Evolutionary conservation across 2,329 filamentous ascomycete genomes (phyloP).

Genomic region (Coniochaeta hoffmannii): DNA sequence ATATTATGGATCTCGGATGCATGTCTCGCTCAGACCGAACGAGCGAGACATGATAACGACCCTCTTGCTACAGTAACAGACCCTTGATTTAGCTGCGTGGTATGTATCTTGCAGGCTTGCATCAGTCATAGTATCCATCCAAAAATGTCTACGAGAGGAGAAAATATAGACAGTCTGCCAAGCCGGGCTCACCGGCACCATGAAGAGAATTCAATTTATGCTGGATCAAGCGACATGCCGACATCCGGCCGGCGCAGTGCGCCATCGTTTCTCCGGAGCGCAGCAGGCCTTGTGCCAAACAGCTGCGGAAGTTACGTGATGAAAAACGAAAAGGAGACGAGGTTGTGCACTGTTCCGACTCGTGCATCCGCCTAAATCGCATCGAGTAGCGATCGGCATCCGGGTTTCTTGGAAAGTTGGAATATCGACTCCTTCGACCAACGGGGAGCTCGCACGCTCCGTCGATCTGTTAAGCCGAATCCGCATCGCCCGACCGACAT

Average conservation of each 20-base stretch:
- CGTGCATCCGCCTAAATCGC: not conserved
- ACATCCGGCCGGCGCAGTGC: not conserved
- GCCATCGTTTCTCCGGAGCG: not conserved
- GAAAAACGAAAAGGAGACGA: not conserved
- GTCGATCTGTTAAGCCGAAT: not conserved
- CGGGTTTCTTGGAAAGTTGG: not conserved
- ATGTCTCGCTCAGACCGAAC: no score
- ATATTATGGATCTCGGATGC: no score
- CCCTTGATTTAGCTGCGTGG: no score
- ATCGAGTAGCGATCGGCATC: not conserved
- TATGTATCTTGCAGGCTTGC: not conserved
- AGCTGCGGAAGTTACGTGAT: not conserved
- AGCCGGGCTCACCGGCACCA: not conserved
- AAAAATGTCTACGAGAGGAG: not conserved
- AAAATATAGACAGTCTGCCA: not conserved
- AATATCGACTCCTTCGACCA: not conserved
- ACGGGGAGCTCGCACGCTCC: not conserved
- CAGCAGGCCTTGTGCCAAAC: not conserved
- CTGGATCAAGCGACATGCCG: not conserved
- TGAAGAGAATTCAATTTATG: not conserved
- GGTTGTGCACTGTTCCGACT: not conserved
- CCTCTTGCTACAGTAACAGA: no score
- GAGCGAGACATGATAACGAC: no score
- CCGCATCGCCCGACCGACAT: not conserved
- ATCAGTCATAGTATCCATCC: not conserved